Conservation (phyloP, 306 rosid genomes). For the Pachyrhizus erosus region DNA sequence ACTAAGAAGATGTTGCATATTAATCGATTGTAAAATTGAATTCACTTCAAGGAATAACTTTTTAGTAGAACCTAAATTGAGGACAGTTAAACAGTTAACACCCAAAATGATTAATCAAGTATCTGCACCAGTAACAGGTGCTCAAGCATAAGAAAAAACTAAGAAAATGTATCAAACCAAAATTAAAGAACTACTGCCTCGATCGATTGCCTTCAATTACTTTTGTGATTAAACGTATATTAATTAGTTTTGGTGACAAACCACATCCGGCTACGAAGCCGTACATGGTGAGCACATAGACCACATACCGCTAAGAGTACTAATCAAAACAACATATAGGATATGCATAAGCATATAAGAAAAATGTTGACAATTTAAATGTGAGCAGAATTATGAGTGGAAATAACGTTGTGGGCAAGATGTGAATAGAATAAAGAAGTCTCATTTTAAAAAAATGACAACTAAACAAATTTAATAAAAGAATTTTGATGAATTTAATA, state of each 20-base stretch:
- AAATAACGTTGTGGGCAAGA: background rate
- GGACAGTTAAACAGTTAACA: background rate
- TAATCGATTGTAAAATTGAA: conserved; percentile 14
- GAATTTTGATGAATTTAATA: background rate
- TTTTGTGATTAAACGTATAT: background rate
- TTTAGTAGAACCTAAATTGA: background rate
- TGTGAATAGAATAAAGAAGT: background rate
- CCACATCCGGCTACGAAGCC: background rate
- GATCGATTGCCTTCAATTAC: background rate
- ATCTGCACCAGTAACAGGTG: background rate
- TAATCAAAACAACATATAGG: background rate
- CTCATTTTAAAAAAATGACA: background rate
- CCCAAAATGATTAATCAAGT: background rate
- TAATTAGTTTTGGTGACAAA: background rate
- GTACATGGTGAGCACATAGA: background rate
- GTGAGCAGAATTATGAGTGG: conserved; percentile 1
- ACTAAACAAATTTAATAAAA: background rate
- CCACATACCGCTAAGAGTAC: background rate
- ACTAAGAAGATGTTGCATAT: background rate
- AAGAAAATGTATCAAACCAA: background rate
- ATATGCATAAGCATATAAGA: too few relatives aligned
- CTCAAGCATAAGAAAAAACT: background rate
- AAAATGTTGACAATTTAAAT: background rate
- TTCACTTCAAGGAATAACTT: background rate
- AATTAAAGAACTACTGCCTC: background rate